Evolutionary conservation across 164 flowering plant species (phyloP), one percentile per base, ranked within the genome.

Genomic region (Magnolia kwangsiensis): DNA sequence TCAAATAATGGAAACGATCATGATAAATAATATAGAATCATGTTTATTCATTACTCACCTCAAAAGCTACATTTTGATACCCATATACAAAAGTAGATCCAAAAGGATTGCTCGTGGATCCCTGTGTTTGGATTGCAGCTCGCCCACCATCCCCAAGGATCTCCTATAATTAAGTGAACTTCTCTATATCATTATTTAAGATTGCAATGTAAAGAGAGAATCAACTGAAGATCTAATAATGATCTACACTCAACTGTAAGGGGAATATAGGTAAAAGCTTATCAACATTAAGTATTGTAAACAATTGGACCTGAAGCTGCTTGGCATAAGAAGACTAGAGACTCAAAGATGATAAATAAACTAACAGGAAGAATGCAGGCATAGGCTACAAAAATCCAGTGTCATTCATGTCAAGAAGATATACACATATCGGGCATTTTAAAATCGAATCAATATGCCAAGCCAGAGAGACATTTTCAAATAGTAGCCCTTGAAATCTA

Each of bases 31-130:
- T 27, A 27, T 69, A 4, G 9, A 1, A 49, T 51, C 18, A 16
- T 55, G 18, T 50, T 21, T 71, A 74, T 24, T 49, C 50, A 73
- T 45, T 80, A 69, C 84, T 81, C 78, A 96, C 99, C 97, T 96
- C 99, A 76, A 96, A 91, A 49, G 99, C 98, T 81, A 89, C 80
- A 86, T 94, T 93, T 69, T 87, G 99, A 82, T 92, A 96, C 8
- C 98, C 99, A 85, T 96, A 94, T 20, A 96, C 99, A 80, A 91
- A 88, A 58, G 99, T 94, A 29, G 97, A 90, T 76, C 99, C 99
- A 85, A 96, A 95, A 71, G 96, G 99, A 82, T 96, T 96, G 86
- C 90, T 89, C 2, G 90, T 80, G 70, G 98, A 96, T 50, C 98
- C 99, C 82, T 93, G 97, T 58, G 99, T 92, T 82, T 93, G 97